phyloP scores from a whole-genome alignment of 1,139 yeast species.

The Saccharomycopsis hybrid region DNA sequence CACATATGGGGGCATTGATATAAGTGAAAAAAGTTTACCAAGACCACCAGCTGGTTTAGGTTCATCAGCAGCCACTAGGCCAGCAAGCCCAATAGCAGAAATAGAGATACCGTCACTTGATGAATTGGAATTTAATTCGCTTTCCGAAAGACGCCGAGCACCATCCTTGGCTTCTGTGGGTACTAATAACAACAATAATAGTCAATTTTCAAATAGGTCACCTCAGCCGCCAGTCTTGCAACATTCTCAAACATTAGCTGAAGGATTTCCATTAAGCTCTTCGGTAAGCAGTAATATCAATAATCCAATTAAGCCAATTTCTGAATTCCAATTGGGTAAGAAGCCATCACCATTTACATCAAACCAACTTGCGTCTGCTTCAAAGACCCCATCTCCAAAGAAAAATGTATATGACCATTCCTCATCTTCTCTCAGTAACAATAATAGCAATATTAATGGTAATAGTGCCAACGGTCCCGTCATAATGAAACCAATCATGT shows the following conservation, averaged over 20 bases:
- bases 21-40: slow-evolving; percentile 14
- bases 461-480: background rate
- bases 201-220: background rate
- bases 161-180: background rate
- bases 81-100: slow-evolving; percentile 6
- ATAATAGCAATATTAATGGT: background rate
- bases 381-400: slow-evolving; percentile 12
- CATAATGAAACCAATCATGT: slow-evolving; percentile 10
- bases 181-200: no score
- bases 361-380: background rate
- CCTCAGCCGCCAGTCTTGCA: slow-evolving; percentile 6
- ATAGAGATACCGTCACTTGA: slow-evolving; percentile 19
- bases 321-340: background rate
- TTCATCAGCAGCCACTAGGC: background rate
- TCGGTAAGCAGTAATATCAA: no score
- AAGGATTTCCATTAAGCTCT: background rate
- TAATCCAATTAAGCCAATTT: background rate
- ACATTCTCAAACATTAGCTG: slow-evolving; percentile 2
- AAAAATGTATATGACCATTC: slow-evolving; percentile 1
- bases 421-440: background rate
- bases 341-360: background rate
- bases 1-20: background rate
- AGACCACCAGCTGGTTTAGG: background rate
- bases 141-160: background rate
- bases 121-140: slow-evolving; percentile 3